Evolutionary conservation across 306 rosid genomes (phyloP).

Genomic region (Ammopiptanthus mongolicus): DNA sequence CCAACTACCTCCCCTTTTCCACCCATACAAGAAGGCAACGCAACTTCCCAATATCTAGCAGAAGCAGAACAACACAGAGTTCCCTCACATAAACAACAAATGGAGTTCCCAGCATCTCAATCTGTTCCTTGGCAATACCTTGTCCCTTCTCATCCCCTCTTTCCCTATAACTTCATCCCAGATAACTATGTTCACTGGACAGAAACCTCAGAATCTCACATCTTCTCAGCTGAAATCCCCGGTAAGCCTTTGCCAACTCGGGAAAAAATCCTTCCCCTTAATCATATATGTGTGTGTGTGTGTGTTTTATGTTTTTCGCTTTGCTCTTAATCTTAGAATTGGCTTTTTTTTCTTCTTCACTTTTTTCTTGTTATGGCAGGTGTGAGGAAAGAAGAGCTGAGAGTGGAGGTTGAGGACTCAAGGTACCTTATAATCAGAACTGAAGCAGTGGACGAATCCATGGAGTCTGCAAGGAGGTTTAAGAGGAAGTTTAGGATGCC

Average conservation of each 20-base stretch:
- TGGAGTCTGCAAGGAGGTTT: slow-evolving; percentile 46
- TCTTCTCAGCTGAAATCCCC: slow-evolving; percentile 70
- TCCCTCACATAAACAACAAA: slow-evolving; percentile 16
- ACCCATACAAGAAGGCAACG: not conserved
- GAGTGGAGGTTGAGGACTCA: slow-evolving; percentile 75
- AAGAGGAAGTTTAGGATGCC: slow-evolving; percentile 74
- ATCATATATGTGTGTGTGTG: not conserved
- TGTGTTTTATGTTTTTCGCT: not conserved
- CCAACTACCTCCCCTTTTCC: not conserved
- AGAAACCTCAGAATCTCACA: slow-evolving; percentile 65
- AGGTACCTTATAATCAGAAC: slow-evolving; percentile 64
- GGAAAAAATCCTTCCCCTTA: too few species aligned
- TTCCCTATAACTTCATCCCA: slow-evolving; percentile 49
- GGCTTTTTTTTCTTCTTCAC: not conserved
- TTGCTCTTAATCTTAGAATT: not conserved
- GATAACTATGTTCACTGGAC: slow-evolving; percentile 72
- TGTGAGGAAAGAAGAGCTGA: slow-evolving; percentile 66
- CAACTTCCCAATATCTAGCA: not conserved
- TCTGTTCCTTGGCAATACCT: slow-evolving; percentile 32
- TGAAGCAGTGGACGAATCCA: slow-evolving; percentile 41
- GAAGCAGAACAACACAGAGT: not conserved
- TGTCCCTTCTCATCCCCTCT: slow-evolving; percentile 47
- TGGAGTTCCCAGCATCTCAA: slow-evolving; percentile 44
- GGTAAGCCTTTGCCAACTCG: slow-evolving; percentile 34
- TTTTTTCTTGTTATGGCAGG: slow-evolving; percentile 39